These are phyloP conservation scores for Trichoderma polysporum DNA, from an alignment of 2,329 filamentous ascomycete genomes.

Conservation along the genomic window DNA sequence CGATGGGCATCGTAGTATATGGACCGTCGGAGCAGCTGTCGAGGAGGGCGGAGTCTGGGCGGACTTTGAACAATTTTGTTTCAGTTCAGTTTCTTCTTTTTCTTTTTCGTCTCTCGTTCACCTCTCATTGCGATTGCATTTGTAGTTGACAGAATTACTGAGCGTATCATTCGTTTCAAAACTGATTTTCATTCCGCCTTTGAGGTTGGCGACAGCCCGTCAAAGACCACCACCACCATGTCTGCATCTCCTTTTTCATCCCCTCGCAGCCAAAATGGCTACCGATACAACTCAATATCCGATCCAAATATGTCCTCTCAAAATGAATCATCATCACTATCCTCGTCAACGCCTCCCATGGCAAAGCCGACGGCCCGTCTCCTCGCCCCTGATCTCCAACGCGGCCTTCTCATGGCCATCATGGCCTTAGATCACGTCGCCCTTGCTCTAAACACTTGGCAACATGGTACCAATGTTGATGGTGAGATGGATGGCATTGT, in stretches of 20 bases:
- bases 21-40: background rate
- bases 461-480: constrained; percentile 40
- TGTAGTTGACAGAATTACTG: background rate
- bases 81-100: background rate
- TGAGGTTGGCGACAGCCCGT: background rate
- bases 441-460: constrained; percentile 42
- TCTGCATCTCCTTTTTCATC: background rate
- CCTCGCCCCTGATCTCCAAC: constrained; percentile 45
- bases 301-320: background rate
- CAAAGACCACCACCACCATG: background rate
- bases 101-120: background rate
- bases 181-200: background rate
- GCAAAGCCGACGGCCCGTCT: constrained; percentile 30
- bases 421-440: constrained; percentile 47
- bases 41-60: background rate
- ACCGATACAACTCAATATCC: constrained; percentile 22
- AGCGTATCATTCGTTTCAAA: background rate
- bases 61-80: background rate
- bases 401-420: constrained; percentile 44
- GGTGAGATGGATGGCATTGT: constrained; percentile 38
- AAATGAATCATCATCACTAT: background rate
- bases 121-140: background rate
- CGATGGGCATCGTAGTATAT: background rate
- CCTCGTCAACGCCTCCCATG: background rate
- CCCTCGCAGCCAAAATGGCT: constrained; percentile 15